Evolutionary conservation across 306 rosid species (phyloP).

Genomic region (Inga leiocalycina): DNA sequence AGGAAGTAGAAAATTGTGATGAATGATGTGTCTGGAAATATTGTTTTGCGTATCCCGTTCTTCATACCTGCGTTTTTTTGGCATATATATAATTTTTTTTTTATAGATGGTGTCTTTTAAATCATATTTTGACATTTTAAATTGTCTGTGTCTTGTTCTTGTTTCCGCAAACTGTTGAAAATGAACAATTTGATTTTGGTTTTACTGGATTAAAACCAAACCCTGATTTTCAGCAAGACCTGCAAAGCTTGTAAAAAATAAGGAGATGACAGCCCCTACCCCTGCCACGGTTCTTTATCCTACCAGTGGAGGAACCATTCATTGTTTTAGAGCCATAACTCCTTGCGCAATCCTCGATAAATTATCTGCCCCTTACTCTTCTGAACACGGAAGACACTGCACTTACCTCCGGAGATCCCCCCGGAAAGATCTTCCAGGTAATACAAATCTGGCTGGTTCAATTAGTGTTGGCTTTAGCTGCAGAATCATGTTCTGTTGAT

Average conservation of each 20-base stretch:
- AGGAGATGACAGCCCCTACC: constrained; percentile 77
- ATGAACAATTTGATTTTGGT: not conserved
- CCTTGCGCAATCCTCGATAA: constrained; percentile 97
- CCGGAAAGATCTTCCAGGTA: constrained; percentile 77
- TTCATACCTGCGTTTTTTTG: not conserved
- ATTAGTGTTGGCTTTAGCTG: not conserved
- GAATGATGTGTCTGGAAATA: not conserved
- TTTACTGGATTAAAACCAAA: constrained; percentile 30
- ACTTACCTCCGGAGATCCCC: constrained; percentile 75
- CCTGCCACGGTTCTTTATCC: constrained; percentile 89
- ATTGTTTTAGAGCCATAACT: constrained; percentile 80
- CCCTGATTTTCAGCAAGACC: constrained; percentile 72
- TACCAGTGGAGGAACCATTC: constrained; percentile 88
- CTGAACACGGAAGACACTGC: constrained; percentile 86
- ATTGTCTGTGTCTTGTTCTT: not conserved
- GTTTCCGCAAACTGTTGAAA: not conserved
- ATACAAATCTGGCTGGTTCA: not conserved
- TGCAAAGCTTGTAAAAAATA: constrained; percentile 76
- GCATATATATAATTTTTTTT: not conserved
- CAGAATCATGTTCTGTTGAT: not conserved
- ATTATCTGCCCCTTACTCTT: constrained; percentile 85
- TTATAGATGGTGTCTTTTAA: not conserved
- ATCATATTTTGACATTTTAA: not conserved
- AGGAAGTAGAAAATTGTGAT: not conserved
- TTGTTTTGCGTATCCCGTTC: not conserved